Conservation (phyloP, 345 rosid species). For the Bruguiera sexangula region DNA sequence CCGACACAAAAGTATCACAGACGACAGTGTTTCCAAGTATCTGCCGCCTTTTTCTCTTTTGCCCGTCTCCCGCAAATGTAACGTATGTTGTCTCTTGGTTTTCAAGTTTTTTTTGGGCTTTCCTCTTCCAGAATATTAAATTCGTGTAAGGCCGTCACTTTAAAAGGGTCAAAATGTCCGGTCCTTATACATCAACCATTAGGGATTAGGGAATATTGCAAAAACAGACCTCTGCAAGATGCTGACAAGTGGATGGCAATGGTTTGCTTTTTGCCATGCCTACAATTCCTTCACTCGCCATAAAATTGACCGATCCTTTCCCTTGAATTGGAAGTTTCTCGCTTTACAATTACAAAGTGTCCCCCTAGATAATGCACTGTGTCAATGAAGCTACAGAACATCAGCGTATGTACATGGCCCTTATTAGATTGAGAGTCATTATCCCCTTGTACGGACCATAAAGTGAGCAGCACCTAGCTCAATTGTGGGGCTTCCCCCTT, state of each 20-base stretch:
- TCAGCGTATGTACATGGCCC: conserved; percentile 28
- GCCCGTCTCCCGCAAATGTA: no score
- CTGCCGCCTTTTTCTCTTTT: no score
- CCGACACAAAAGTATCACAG: no score
- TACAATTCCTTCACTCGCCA: conserved; percentile 12
- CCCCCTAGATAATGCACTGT: conserved; percentile 30
- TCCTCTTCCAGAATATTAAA: no score
- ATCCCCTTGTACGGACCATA: conserved; percentile 38
- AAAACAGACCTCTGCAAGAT: not conserved
- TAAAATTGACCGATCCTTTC: conserved; percentile 5
- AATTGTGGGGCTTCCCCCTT: conserved; percentile 9
- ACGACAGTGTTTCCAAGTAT: no score
- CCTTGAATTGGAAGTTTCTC: conserved; percentile 34
- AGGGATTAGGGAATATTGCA: not conserved
- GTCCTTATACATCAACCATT: no score
- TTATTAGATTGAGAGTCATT: conserved; percentile 31
- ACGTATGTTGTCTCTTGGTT: not conserved
- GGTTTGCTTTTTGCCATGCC: conserved; percentile 6
- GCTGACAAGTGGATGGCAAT: conserved; percentile 25
- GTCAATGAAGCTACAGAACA: conserved; percentile 24
- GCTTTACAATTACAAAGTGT: conserved; percentile 22
- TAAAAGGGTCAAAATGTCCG: no score
- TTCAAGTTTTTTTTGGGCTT: not conserved
- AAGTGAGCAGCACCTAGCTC: conserved; percentile 20
- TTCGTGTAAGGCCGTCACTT: no score